A percentile compares a stretch with the other conserved stretches of the same genome.
phyloP scores from a whole-genome alignment of 306 rosid species.

The Vigna nakashimae region DNA sequence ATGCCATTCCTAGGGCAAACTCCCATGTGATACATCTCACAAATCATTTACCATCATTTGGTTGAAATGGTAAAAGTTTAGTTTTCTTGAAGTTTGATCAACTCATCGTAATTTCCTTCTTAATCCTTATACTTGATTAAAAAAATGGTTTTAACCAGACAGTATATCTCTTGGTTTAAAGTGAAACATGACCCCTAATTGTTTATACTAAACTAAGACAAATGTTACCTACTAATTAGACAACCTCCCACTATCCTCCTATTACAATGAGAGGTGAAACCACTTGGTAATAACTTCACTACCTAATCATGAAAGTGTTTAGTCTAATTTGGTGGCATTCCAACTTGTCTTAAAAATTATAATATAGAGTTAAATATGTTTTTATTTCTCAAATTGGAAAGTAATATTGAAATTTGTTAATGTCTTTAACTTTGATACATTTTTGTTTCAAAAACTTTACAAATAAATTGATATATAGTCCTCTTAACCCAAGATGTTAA shows the following conservation, averaged over 20 bases:
- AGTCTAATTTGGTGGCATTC: conserved; percentile 20
- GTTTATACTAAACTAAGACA: conserved; percentile 33
- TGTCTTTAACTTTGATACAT: too few relatives aligned
- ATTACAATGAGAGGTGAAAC: conserved; percentile 32
- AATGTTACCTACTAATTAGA: conserved; percentile 39
- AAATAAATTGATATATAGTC: too few relatives aligned
- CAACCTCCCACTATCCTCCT: conserved; percentile 26
- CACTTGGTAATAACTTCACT: conserved; percentile 28
- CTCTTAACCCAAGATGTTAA: too few relatives aligned
- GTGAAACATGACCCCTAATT: conserved; percentile 7
- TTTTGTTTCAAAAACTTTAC: too few relatives aligned
- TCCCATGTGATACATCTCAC: conserved; percentile 41
- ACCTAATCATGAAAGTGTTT: conserved; percentile 41
- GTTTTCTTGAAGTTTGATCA: conserved; percentile 37
- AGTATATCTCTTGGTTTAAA: conserved; percentile 17
- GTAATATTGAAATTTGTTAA: too few relatives aligned
- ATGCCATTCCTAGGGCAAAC: conserved; percentile 40
- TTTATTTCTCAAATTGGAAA: too few relatives aligned
- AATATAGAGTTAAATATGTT: neutral
- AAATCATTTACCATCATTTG: conserved; percentile 38
- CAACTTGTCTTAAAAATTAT: conserved; percentile 33
- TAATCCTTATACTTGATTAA: neutral
- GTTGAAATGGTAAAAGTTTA: conserved; percentile 26
- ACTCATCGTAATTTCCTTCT: neutral
- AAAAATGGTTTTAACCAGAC: neutral